Evolutionary conservation across 73 alveolate species (phyloP).

Genomic region (Paramecium tetraurelia): DNA sequence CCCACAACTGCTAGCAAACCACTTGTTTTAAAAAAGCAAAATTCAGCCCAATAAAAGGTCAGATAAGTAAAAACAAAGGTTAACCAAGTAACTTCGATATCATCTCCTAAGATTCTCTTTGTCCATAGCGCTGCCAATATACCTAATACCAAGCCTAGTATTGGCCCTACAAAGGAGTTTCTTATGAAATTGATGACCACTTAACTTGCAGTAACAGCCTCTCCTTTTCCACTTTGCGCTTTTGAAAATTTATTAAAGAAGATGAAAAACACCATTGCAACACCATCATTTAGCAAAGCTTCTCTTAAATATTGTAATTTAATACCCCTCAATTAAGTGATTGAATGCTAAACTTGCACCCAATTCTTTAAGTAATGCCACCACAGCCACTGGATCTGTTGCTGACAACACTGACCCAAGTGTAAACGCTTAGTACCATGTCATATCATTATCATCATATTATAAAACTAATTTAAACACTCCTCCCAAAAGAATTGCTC

Average conservation of each 20-base stretch:
- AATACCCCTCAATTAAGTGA: constrained; percentile 65
- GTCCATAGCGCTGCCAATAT: constrained; percentile 63
- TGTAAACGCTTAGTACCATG: constrained; percentile 67
- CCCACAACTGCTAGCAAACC: constrained; percentile 71
- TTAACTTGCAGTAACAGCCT: constrained; percentile 54
- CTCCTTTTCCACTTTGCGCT: constrained; percentile 63
- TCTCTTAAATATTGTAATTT: constrained; percentile 37
- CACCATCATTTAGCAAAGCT: constrained; percentile 68
- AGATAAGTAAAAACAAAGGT: constrained; percentile 56
- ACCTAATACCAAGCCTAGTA: constrained; percentile 59
- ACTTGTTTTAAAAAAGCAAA: background rate
- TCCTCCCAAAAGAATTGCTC: constrained; percentile 65
- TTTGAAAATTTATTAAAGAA: constrained; percentile 40
- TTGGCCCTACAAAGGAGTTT: constrained; percentile 67
- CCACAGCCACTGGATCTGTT: constrained; percentile 80
- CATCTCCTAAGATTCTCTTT: constrained; percentile 63
- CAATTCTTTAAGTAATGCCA: constrained; percentile 68
- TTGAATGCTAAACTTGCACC: constrained; percentile 66
- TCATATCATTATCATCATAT: constrained; percentile 64
- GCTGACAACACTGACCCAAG: constrained; percentile 72
- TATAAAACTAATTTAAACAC: constrained; percentile 59
- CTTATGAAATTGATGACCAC: constrained; percentile 53
- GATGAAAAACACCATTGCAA: constrained; percentile 69
- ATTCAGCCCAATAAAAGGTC: constrained; percentile 67
- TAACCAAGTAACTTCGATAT: background rate